Base-by-base conservation (phyloP, 768 basidiomycete species). In the Kwoniella mangroviensis region DNA sequence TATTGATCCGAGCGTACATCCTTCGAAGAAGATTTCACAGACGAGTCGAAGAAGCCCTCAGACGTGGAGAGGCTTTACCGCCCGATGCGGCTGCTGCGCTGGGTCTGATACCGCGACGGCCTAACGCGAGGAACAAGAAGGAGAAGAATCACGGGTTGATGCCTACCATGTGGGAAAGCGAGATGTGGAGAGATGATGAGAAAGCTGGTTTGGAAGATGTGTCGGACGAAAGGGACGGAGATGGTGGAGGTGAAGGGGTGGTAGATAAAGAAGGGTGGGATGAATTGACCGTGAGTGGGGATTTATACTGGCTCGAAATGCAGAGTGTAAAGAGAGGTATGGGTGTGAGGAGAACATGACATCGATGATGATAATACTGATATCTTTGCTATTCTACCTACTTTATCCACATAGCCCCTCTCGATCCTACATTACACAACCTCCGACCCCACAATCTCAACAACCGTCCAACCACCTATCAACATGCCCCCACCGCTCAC, bases 141-240 rank as follows among this genome's bases (percentile, higher is more conserved):
- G 68, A 67, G 51, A 75, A 73, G 60, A 63, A 61, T 58, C 52
- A 75, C 40, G 78, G 78, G 17, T 73, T 73, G 45, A 73, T 69
- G 69, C 78, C 78, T 34, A 71, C 59, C 3, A 60, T 77, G 61
- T 77, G 75, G 76, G 74, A 77, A 53, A 68, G 63, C 40, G 76
- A 77, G 70, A 74, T 77, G 78, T 57, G 41, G 61, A 24, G 73
- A 34, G 63, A 71, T 45, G 59, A 52, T 51, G 67, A 73, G 45
- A 58, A 65, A 52, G 75, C 69, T 21, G 41, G 60, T 57, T 34
- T 26, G 52, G 41, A 43, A 15, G 55, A 59, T 19, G 4, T 2
- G 15, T n/a, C 10, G 19, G 41, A 43, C 11, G 24, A 51, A 22
- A 34, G 21, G 7, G 24, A 43, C 12, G 58, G 7, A 12, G 59